Base-by-base conservation (phyloP, 768 basidiomycete species). In the Auricularia sp. region DNA sequence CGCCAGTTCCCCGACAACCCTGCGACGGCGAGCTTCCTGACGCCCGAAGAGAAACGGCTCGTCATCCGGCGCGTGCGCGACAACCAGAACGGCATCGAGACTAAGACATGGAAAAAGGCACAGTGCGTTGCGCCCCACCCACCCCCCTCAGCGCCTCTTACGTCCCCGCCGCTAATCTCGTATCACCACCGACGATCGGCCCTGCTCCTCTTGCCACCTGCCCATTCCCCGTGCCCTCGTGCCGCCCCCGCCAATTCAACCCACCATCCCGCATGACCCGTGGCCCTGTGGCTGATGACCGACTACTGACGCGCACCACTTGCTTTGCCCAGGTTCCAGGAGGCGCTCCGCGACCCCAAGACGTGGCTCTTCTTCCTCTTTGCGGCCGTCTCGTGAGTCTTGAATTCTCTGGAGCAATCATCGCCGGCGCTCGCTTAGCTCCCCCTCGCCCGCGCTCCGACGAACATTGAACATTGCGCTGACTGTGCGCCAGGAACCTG, bases 1-100 rank as follows among this genome's bases (percentile, higher is more conserved):
- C 7, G 7, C 8, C 39, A 42, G 39, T 70, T 73, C 66, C 73
- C 73, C 10, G 71, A 73, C 39, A 72, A 69, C 63, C 72, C 73
- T 1, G 65, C 70, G 10, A 69, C 65, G 8, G 72, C 72, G 0
- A 18, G 54, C 62, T 73, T 73, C 68, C 63, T 73, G 29, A 66
- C 67, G 35, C 44, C 58, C 14, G 66, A 73, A 42, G 73, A 73
- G 64, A 69, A 67, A 56, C 16, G 70, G 54, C 35, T 61, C 29
- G 72, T 68, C 7, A 70, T 73, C 24, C 64, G 70, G 61, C 68
- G 73, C 14, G 69, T 73, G 14, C 39, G 64, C n/a, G 68, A 29
- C 18, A 73, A 73, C 65, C 68, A 72, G 67, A 69, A 67, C 37
- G 73, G 73, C 64, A 68, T 73, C 61, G 73, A 72, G 64, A 72